phyloP scores from a whole-genome alignment of 495 filamentous ascomycete species.

The Hyaloscypha variabilis region DNA sequence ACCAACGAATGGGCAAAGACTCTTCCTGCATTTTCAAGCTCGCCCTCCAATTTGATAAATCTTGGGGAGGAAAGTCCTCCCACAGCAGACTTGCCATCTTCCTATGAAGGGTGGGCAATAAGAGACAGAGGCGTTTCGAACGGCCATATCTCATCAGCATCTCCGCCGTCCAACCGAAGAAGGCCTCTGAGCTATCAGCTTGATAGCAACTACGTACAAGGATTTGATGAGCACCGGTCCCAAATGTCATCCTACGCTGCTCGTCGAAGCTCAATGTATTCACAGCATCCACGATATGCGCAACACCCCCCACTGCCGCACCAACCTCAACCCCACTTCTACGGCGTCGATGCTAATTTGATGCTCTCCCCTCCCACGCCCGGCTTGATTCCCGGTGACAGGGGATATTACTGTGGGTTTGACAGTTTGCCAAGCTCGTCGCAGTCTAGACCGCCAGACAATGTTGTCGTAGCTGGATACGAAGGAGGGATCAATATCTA shows the following conservation, averaged over 20 bases:
- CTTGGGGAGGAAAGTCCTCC: constrained; percentile 46
- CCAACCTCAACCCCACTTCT: constrained; percentile 74
- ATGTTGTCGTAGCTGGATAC: constrained; percentile 74
- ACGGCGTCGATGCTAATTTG: constrained; percentile 69
- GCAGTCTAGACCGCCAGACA: constrained; percentile 44
- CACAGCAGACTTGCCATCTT: constrained; percentile 54
- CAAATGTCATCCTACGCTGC: constrained; percentile 43
- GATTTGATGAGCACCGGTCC: constrained; percentile 43
- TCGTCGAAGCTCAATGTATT: constrained; percentile 62
- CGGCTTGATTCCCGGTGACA: constrained; percentile 59
- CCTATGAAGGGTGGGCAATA: constrained; percentile 44
- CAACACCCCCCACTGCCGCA: constrained; percentile 76
- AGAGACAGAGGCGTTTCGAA: constrained; percentile 36
- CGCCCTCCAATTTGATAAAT: constrained; percentile 55
- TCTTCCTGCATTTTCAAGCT: constrained; percentile 49
- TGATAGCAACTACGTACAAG: constrained; percentile 45
- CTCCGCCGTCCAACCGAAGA: constrained; percentile 45
- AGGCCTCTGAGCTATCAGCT: constrained; percentile 56
- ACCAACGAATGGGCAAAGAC: constrained; percentile 56
- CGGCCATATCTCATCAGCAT: constrained; percentile 43
- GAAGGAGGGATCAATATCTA: constrained; percentile 75
- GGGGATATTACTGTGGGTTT: constrained; percentile 78
- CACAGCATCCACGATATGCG: constrained; percentile 48
- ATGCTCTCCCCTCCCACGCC: constrained; percentile 56
- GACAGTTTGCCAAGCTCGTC: constrained; percentile 62